Conservation (phyloP, 2,329 filamentous ascomycete genomes). For the Karstenula rhodostoma region DNA sequence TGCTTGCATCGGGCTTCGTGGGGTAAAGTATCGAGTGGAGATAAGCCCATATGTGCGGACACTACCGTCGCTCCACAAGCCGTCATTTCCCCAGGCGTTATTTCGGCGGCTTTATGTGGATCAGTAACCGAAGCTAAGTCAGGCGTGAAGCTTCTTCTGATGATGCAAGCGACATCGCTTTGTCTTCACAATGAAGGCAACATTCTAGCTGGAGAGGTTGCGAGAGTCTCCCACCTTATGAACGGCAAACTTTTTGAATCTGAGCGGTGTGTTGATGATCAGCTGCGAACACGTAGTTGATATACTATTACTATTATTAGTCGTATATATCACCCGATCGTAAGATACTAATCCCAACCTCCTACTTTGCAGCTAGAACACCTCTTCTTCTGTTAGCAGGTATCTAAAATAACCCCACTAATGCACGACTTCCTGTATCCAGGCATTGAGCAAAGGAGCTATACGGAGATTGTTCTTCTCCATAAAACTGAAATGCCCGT, state of each 20-base stretch:
- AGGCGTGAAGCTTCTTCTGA: not conserved
- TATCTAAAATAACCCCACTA: too few relatives aligned
- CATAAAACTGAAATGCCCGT: conserved; percentile 6
- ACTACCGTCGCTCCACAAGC: not conserved
- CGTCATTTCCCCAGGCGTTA: not conserved
- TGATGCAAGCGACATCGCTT: not conserved
- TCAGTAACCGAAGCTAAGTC: not conserved
- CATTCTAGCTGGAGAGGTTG: not conserved
- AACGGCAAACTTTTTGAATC: not conserved
- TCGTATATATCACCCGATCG: too few relatives aligned
- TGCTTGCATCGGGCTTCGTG: not conserved
- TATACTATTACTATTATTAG: not conserved
- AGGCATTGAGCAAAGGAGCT: not conserved
- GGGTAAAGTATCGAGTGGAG: not conserved
- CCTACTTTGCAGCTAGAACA: too few relatives aligned
- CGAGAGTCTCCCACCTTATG: not conserved
- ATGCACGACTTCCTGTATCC: not conserved
- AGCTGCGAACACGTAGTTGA: not conserved
- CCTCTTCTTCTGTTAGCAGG: too few relatives aligned
- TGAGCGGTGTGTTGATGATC: not conserved
- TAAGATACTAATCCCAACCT: too few relatives aligned
- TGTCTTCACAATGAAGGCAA: not conserved
- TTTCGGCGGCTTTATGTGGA: not conserved
- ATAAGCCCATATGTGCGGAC: not conserved
- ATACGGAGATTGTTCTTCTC: conserved; percentile 6